Evolutionary conservation across 2,329 filamentous ascomycete genomes (phyloP).

Genomic region (Aspergillus piperis): DNA sequence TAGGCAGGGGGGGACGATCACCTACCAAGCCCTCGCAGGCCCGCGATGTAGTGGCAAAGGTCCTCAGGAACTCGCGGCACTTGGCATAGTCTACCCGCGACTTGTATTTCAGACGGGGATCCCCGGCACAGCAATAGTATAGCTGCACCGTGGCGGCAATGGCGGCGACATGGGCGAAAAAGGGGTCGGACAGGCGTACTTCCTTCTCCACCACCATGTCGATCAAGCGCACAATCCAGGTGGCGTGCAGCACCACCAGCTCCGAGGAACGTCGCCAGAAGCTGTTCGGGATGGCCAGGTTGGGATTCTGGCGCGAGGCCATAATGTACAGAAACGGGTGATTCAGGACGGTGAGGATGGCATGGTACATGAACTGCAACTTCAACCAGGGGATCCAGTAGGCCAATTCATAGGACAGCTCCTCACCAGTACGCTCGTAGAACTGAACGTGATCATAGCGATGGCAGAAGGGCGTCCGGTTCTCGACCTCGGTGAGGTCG

Average conservation of each 20-base stretch:
- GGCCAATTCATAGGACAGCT: constrained; percentile 47
- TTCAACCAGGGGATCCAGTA: constrained; percentile 58
- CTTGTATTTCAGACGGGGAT: constrained; percentile 52
- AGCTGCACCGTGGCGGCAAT: constrained; percentile 57
- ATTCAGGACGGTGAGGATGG: constrained; percentile 54
- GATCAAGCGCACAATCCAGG: constrained; percentile 58
- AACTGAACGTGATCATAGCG: constrained; percentile 57
- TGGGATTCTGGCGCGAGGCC: constrained; percentile 54
- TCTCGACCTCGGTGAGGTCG: constrained; percentile 55
- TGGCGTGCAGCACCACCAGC: constrained; percentile 54
- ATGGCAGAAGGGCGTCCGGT: constrained; percentile 50
- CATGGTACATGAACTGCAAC: constrained; percentile 57
- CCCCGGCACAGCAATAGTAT: constrained; percentile 56
- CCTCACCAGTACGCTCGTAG: constrained; percentile 52
- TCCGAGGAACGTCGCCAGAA: constrained; percentile 58
- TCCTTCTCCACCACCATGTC: constrained; percentile 57
- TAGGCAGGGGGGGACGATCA: neutral
- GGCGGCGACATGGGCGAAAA: constrained; percentile 54
- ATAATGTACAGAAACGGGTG: constrained; percentile 58
- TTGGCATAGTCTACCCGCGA: constrained; percentile 56
- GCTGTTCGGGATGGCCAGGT: constrained; percentile 55
- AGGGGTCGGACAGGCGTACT: constrained; percentile 53
- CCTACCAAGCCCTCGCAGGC: constrained; percentile 51
- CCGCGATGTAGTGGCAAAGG: constrained; percentile 51
- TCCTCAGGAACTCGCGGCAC: constrained; percentile 52